A percentile compares a stretch with the other conserved stretches of the same genome.
phyloP scores from a whole-genome alignment of 352 stramenopile genomes.

The Thalassiosira hispida region DNA sequence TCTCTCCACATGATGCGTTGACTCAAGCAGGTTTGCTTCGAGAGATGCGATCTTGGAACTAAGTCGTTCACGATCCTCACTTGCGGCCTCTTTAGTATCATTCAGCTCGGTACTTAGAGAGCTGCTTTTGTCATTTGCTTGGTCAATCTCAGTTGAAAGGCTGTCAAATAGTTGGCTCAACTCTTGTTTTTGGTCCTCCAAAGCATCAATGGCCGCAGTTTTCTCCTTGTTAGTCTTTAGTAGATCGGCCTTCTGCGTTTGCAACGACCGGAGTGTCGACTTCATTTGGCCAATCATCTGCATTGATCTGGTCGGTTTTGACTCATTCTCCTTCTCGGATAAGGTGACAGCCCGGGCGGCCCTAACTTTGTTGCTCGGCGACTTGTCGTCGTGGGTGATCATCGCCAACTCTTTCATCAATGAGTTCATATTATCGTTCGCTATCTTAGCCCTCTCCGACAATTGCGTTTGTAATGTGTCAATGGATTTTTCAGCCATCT shows the following conservation, averaged over 20 bases:
- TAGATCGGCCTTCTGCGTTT: conserved; percentile 11
- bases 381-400: background rate
- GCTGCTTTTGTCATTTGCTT: conserved; percentile 11
- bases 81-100: background rate
- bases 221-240: conserved; percentile 1
- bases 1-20: conserved; percentile 8
- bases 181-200: conserved; percentile 10
- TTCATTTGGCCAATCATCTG: conserved; percentile 17
- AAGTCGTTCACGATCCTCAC: conserved; percentile 5
- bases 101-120: conserved; percentile 9
- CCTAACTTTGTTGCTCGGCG: background rate
- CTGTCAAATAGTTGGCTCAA: conserved; percentile 5
- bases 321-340: background rate
- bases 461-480: background rate
- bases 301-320: conserved; percentile 10
- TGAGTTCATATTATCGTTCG: background rate
- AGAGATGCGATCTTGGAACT: conserved; percentile 14
- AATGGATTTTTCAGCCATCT: background rate
- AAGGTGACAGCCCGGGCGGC: background rate
- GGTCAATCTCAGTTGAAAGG: conserved; percentile 12
- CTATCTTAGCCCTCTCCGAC: background rate
- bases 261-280: background rate
- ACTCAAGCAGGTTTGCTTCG: conserved; percentile 15
- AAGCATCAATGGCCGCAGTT: background rate
- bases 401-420: too few relatives aligned